phyloP scores from a whole-genome alignment of 768 basidiomycete genomes.

The Zangia roseola region DNA sequence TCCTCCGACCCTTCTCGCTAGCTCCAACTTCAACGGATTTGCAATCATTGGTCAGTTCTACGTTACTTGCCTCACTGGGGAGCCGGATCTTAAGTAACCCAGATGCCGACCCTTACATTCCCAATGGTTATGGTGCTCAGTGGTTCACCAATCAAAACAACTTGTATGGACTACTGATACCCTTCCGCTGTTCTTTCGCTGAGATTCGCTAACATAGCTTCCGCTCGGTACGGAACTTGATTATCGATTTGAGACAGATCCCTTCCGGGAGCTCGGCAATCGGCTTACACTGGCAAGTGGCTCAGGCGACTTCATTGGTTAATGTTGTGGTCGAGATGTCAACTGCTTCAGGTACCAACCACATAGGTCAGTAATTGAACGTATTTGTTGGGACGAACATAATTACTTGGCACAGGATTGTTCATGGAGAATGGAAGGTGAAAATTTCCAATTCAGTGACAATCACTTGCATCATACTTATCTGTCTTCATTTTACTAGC shows the following conservation, averaged over 20 bases:
- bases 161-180: slow-evolving; percentile 12
- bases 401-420: slow-evolving; percentile 33
- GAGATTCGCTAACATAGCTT: slow-evolving; percentile 39
- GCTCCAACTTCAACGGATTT: slow-evolving; percentile 57
- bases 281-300: slow-evolving; percentile 83
- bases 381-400: neutral
- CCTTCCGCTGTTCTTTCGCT: neutral
- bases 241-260: slow-evolving; percentile 63
- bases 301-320: slow-evolving; percentile 71
- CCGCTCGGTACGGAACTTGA: slow-evolving; percentile 71
- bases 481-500: slow-evolving; percentile 11
- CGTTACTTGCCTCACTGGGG: neutral
- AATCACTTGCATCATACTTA: neutral
- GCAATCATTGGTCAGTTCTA: slow-evolving; percentile 64
- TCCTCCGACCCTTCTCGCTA: slow-evolving; percentile 66
- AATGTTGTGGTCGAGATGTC: slow-evolving; percentile 76
- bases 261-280: slow-evolving; percentile 53
- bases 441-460: neutral
- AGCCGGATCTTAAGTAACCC: neutral
- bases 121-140: slow-evolving; percentile 40
- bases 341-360: slow-evolving; percentile 54
- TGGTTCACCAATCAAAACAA: slow-evolving; percentile 26
- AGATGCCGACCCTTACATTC: slow-evolving; percentile 76
- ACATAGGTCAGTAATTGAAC: slow-evolving; percentile 53
- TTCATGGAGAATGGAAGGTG: slow-evolving; percentile 77